phyloP scores from a whole-genome alignment of 345 rosid species.

The Eucalyptus decipiens region DNA sequence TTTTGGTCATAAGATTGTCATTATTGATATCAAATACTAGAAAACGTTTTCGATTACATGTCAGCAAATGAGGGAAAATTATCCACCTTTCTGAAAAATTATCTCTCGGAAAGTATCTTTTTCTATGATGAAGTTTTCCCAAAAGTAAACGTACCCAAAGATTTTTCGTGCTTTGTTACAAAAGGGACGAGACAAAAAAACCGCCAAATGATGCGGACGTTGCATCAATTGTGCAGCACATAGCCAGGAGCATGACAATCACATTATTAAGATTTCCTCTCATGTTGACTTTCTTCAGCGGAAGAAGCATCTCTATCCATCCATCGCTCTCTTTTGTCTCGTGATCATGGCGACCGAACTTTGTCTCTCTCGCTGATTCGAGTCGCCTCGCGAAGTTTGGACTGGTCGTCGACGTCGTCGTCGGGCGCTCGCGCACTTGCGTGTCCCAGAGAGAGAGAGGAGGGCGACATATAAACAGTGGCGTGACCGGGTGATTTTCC shows the following conservation, averaged over 20 bases:
- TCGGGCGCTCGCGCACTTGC: background rate
- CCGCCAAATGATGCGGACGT: background rate
- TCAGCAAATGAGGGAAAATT: too few relatives aligned
- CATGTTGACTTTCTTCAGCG: background rate
- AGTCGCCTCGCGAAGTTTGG: too few relatives aligned
- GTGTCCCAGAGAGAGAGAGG: too few relatives aligned
- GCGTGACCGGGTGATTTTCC: too few relatives aligned
- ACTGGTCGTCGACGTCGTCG: too few relatives aligned
- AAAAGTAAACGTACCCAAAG: too few relatives aligned
- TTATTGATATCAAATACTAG: too few relatives aligned
- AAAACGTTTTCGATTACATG: background rate
- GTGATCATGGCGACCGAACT: background rate
- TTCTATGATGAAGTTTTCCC: accelerated
- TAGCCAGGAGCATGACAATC: background rate
- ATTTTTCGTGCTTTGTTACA: background rate
- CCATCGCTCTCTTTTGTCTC: background rate
- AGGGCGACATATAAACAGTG: too few relatives aligned
- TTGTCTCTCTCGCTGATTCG: background rate
- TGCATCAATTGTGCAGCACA: too few relatives aligned
- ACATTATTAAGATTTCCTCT: background rate
- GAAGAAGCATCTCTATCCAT: background rate
- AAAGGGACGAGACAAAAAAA: background rate
- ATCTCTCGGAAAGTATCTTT: accelerated
- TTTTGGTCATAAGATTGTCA: too few relatives aligned
- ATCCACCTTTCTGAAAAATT: too few relatives aligned